Conservation (phyloP, 768 basidiomycete genomes). For the Lentinus brumalis region DNA sequence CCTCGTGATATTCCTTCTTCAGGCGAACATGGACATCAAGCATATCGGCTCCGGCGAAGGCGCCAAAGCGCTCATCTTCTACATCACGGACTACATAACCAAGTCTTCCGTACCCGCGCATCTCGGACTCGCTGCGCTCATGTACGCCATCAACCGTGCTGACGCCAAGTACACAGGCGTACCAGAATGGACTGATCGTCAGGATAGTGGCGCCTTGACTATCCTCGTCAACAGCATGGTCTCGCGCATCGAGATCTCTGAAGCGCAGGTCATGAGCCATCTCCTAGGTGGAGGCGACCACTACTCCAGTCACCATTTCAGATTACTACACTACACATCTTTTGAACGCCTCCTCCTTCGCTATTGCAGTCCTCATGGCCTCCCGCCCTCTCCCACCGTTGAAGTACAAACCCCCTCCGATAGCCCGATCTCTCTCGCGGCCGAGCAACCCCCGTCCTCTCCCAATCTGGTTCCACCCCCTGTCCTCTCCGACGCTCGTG, state of each 20-base stretch:
- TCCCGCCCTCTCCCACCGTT: no score
- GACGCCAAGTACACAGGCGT: neutral
- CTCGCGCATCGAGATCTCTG: slow-evolving; percentile 29
- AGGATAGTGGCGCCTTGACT: neutral
- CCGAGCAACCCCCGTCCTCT: no score
- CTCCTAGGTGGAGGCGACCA: slow-evolving; percentile 25
- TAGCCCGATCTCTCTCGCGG: no score
- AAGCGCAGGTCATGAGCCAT: slow-evolving; percentile 34
- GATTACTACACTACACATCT: slow-evolving; percentile 5
- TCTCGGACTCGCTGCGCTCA: slow-evolving; percentile 15
- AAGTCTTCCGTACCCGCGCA: slow-evolving; percentile 29
- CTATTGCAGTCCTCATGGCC: no score
- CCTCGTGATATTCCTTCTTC: slow-evolving; percentile 12
- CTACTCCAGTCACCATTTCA: slow-evolving; percentile 24
- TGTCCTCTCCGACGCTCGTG: no score
- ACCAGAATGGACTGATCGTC: no score
- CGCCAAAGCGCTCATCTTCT: slow-evolving; percentile 36
- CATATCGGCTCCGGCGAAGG: slow-evolving; percentile 35
- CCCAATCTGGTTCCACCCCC: no score
- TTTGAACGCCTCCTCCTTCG: neutral
- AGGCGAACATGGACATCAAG: slow-evolving; percentile 35
- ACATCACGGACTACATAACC: slow-evolving; percentile 42
- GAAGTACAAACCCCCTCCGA: no score
- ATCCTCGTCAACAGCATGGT: slow-evolving; percentile 25
- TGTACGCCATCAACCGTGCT: neutral